These are phyloP conservation scores for Neonectria magnoliae DNA, from an alignment of 2,329 filamentous ascomycete genomes.

Conservation along the genomic window DNA sequence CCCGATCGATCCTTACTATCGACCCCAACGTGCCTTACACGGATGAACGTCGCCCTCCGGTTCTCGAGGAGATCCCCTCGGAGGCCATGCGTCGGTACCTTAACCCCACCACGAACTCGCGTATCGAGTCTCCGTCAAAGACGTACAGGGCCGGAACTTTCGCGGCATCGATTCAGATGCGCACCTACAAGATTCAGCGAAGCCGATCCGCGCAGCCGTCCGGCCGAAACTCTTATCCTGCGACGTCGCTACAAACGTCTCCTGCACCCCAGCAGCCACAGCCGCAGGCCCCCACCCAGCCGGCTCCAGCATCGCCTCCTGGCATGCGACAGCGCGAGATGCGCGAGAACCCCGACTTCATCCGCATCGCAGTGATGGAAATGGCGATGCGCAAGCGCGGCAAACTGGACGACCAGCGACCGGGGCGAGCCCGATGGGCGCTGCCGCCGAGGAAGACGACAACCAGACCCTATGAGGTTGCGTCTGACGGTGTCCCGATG, in stretches of 20 bases:
- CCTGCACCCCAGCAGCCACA: slow-evolving; percentile 45
- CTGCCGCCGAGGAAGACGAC: slow-evolving; percentile 71
- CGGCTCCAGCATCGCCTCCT: slow-evolving; percentile 52
- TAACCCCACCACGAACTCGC: slow-evolving; percentile 65
- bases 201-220: slow-evolving; percentile 52
- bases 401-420: slow-evolving; percentile 72
- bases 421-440: slow-evolving; percentile 74
- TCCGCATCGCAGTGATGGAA: slow-evolving; percentile 76
- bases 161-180: slow-evolving; percentile 77
- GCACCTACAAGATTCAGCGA: slow-evolving; percentile 71
- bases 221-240: slow-evolving; percentile 46
- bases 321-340: slow-evolving; percentile 71
- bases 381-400: slow-evolving; percentile 75
- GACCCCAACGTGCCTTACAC: slow-evolving; percentile 73
- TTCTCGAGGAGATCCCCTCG: slow-evolving; percentile 71
- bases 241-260: slow-evolving; percentile 44
- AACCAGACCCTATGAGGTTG: slow-evolving; percentile 64
- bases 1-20: slow-evolving; percentile 73
- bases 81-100: slow-evolving; percentile 74
- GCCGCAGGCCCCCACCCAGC: slow-evolving; percentile 46
- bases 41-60: slow-evolving; percentile 72
- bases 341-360: slow-evolving; percentile 76
- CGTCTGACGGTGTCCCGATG: slow-evolving; percentile 66
- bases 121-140: slow-evolving; percentile 45
- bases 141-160: slow-evolving; percentile 54